Base-by-base conservation (phyloP, 257 asterid genomes). In the Fraxinus quadrangulata region DNA sequence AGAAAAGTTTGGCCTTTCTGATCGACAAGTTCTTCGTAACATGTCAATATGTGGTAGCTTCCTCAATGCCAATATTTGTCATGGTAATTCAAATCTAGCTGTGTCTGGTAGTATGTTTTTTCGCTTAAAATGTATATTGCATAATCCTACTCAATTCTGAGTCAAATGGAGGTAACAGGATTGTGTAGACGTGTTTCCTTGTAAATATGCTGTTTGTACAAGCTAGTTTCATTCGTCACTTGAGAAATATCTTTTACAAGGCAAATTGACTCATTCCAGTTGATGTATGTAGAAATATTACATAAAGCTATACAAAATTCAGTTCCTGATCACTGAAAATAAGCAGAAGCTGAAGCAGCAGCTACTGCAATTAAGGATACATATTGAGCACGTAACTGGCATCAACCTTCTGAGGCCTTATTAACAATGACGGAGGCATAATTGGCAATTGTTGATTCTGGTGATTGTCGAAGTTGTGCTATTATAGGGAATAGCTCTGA, bases 381-480 rank as follows among this genome's bases (percentile, higher is more conserved):
- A 45, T 61, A 39, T 59, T 28, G 56, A 72, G 45, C 67, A 28
- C 63, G 1, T 30, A 16, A 11, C 70, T 49, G 4, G 71, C 63
- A 61, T 81, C 81, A 89, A 49, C 82, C 79, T 81, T 92, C 97
- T 6, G 98, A 88, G 77, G 83, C 93, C 84, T 92, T 92, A 70
- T 68, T 88, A 80, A 85, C 82, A 69, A 96, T 89, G 33, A 88
- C 85, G 19, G 97, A 72, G 71, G 98, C 98, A 49, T 96, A 96
- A 78, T 89, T 93, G 66, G 97, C 92, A n/a, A 92, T 93, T 66
- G 96, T 86, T 61, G 93, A 75, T 86, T 93, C 98, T 1, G 98
- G 97, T 26, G 99, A 93, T 72, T 92, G 97, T 56, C 92, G 88
- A 34, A 93, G 98, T 86, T 89, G 94, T 19, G 89, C 90, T 80